A percentile compares a stretch with the other conserved stretches of the same genome.
Conservation (phyloP, 495 filamentous ascomycete genomes). For the Xylaria bambusicola region DNA sequence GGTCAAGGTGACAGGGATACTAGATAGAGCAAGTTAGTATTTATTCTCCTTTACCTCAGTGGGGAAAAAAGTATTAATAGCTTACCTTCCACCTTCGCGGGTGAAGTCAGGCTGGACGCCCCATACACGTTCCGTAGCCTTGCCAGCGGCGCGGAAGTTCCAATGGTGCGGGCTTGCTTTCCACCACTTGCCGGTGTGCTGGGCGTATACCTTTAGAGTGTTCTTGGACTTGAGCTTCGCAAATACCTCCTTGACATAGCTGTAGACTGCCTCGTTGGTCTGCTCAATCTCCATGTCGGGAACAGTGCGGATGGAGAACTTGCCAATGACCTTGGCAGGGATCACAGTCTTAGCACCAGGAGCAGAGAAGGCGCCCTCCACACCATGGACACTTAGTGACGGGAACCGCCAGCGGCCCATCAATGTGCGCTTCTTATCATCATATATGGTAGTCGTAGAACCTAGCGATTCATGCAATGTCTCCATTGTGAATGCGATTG, state of each 20-base stretch:
- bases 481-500: conserved; percentile 92
- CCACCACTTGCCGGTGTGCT: conserved; percentile 98
- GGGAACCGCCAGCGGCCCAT: conserved; percentile 96
- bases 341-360: conserved; percentile 98
- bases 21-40: conserved; percentile 35
- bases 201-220: conserved; percentile 72
- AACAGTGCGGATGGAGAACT: conserved; percentile 97
- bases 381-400: conserved; percentile 90
- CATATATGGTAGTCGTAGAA: conserved; percentile 78
- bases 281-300: conserved; percentile 93
- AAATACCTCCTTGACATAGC: conserved; percentile 76
- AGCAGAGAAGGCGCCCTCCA: conserved; percentile 94
- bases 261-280: conserved; percentile 80
- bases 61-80: conserved; percentile 11
- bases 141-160: conserved; percentile 93
- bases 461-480: conserved; percentile 90
- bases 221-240: conserved; percentile 89
- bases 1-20: conserved; percentile 93
- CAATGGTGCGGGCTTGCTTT: conserved; percentile 94
- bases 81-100: conserved; percentile 86
- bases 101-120: conserved; percentile 93
- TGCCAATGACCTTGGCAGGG: conserved; percentile 93
- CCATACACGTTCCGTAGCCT: conserved; percentile 91
- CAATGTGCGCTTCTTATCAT: conserved; percentile 82
- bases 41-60: not conserved